These are phyloP conservation scores for Diplodia intermedia DNA, from an alignment of 2,329 filamentous ascomycete genomes.

Conservation along the genomic window DNA sequence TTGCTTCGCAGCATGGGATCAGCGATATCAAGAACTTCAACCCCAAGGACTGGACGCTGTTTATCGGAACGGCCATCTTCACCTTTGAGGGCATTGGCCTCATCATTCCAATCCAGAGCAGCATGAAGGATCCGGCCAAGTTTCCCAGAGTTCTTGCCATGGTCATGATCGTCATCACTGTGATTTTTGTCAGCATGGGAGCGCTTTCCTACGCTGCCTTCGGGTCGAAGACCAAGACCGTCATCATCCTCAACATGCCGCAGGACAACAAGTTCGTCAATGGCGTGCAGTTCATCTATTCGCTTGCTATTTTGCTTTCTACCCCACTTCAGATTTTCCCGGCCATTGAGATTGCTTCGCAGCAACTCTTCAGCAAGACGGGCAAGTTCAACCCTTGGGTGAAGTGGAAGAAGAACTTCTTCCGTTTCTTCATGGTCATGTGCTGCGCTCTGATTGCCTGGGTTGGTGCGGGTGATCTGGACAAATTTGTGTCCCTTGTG, in stretches of 20 bases:
- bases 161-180: slow-evolving; percentile 94
- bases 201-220: slow-evolving; percentile 95
- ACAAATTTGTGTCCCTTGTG: slow-evolving; percentile 96
- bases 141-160: slow-evolving; percentile 87
- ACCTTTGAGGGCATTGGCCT: slow-evolving; percentile 98
- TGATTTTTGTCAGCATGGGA: slow-evolving; percentile 86
- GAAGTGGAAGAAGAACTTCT: slow-evolving; percentile 99
- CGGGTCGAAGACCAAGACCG: slow-evolving; percentile 92
- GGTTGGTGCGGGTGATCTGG: slow-evolving; percentile 88
- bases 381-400: slow-evolving; percentile 98
- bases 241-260: slow-evolving; percentile 93
- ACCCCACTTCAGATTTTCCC: slow-evolving; percentile 98
- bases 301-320: slow-evolving; percentile 93
- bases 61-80: slow-evolving; percentile 98
- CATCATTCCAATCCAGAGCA: slow-evolving; percentile 97
- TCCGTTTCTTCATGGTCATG: slow-evolving; percentile 90
- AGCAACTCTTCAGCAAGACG: slow-evolving; percentile 89
- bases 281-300: slow-evolving; percentile 94
- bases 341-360: slow-evolving; percentile 94
- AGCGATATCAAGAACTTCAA: slow-evolving; percentile 93
- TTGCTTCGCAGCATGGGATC: slow-evolving; percentile 73
- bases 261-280: slow-evolving; percentile 97
- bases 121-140: slow-evolving; percentile 88
- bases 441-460: slow-evolving; percentile 87
- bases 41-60: slow-evolving; percentile 88